Base-by-base conservation (phyloP, 2,329 filamentous ascomycete species). In the Penicillium sp. region DNA sequence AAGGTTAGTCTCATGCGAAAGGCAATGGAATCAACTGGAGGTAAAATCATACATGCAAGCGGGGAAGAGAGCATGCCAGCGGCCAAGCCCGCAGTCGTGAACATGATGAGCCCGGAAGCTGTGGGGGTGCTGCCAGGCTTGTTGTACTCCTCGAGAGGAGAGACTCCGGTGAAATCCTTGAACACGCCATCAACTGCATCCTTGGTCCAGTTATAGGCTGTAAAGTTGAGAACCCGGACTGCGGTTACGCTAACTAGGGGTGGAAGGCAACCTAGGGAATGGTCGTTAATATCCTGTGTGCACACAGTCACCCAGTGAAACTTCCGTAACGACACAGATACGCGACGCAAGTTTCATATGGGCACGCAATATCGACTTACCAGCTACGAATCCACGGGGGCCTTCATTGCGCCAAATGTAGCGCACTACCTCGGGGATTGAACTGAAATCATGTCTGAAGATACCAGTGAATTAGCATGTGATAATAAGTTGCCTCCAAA, bases 401-500 rank as follows among this genome's bases (percentile, higher is more conserved):
- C 75, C 75, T 63, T 78, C 75, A 38, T 70, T 76, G 27, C 70
- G 69, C 69, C 73, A 76, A n/a, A 76, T 65, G 55, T 77, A 77
- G 54, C 69, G 70, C 33, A 71, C 63, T 57, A 74, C 76, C 56
- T 74, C 68, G 36, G 64, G 68, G 35, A 74, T 64, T 53, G 74
- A 75, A 44, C 64, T 64, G 48, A 78, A 78, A 50, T 77, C 71
- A 58, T 76, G 73, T 8, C 75, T 77, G 47, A 28, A 36, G 18
- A 9, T 22, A 24, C 9, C 44, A 43, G 50, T 39, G 36, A 44
- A 40, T 53, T 44, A 56, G 47, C 28, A 27, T 14, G n/a, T 46
- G 8, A 36, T 9, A 25, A 8, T 36, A 39, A 7, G 7, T 22
- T 22, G 48, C n/a, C 6, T 11, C 13, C 22, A 4, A 24, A 24